Conservation (phyloP, 257 asterid genomes). For the Fraxinus pennsylvanica region DNA sequence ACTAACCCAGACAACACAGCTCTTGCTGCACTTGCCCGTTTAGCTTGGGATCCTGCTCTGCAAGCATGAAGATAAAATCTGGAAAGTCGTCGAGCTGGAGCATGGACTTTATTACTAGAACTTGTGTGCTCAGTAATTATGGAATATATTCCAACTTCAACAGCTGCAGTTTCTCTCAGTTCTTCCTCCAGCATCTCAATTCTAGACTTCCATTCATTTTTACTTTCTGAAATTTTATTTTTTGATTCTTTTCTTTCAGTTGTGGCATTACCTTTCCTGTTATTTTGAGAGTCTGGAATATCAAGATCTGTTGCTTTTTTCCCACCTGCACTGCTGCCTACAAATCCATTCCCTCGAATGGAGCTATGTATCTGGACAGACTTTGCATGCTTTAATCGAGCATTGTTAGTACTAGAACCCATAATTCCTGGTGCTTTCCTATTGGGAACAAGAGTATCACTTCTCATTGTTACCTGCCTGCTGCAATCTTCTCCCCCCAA, state of each 20-base stretch:
- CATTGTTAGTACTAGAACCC: constrained; percentile 37
- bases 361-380: constrained; percentile 47
- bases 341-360: constrained; percentile 33
- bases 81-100: constrained; percentile 88
- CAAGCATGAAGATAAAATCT: constrained; percentile 74
- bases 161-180: constrained; percentile 73
- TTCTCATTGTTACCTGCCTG: constrained; percentile 43
- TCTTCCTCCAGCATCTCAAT: constrained; percentile 79
- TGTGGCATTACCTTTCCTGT: constrained; percentile 25
- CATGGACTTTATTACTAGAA: constrained; percentile 75
- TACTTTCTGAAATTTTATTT: constrained; percentile 35
- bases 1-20: constrained; percentile 79
- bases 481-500: constrained; percentile 31
- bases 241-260: constrained; percentile 33
- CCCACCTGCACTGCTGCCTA: constrained; percentile 26
- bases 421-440: constrained; percentile 43
- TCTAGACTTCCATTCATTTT: constrained; percentile 53
- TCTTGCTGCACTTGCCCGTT: constrained; percentile 80
- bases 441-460: constrained; percentile 27
- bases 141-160: constrained; percentile 80
- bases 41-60: constrained; percentile 51
- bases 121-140: constrained; percentile 79
- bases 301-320: constrained; percentile 45
- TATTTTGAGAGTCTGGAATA: constrained; percentile 32
- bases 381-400: constrained; percentile 54